Base-by-base conservation (phyloP, 1,139 yeast species). In the Kodamaea sp. region DNA sequence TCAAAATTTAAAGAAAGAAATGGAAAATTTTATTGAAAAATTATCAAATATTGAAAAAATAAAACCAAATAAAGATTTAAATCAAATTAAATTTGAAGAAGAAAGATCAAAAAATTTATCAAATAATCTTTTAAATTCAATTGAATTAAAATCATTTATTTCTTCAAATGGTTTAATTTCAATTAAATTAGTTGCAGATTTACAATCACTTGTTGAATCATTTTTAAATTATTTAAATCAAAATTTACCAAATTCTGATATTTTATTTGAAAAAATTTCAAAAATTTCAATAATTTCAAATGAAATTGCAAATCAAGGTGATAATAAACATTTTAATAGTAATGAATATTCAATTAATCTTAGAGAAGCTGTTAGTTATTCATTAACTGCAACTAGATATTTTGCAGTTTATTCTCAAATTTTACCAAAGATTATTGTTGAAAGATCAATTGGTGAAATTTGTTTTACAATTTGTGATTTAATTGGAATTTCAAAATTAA, bases 321-420 rank as follows among this genome's bases (percentile, higher is more conserved):
- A 73, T 33, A 48, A 49, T 29, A 53, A 55, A 20, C 59, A 62
- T 12, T 45, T 70, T 54, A 56, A 63, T 59, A 47, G 70, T 49
- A 54, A 65, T 57, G 62, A 65, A 53, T 44, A 63, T 52, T 47
- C 71, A 1, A 47, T 60, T 5, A 60, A 79, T 34, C 70, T 84
- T 10, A 76, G 87, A 41, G 85, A 84, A 36, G 74, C 95, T 0
- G 77, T 86, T 9, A 80, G 89, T 24, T 89, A 84, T 62, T 75
- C 84, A 1, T 78, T 90, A 36, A 81, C 96, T 4, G 77, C 92
- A 0, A 77, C 95, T 0, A 75, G 96, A 53, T 88, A 88, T 56
- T 86, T 70, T 58, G 80, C 87, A 1, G 65, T 80, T 6, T 81
- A 85, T 45, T 68, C 76, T 5, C 74, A 75, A 7, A 55, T 86